Evolutionary conservation across 306 rosid species (phyloP).

Genomic region (Prunus fruticosa): DNA sequence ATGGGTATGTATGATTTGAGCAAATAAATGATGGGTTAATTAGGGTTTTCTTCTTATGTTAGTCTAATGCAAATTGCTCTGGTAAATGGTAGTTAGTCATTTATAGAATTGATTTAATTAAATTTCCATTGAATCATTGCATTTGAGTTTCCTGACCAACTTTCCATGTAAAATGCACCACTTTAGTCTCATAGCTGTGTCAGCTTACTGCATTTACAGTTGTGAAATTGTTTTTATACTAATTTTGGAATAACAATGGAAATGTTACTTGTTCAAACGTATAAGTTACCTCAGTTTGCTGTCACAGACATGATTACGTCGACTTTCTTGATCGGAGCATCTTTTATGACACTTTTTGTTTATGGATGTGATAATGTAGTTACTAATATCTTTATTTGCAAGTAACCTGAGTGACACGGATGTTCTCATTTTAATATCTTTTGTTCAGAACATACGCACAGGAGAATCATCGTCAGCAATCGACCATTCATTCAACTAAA

Average conservation of each 20-base stretch:
- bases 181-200: not conserved
- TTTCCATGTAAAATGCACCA: not conserved
- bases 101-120: not conserved
- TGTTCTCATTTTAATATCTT: slow-evolving; percentile 14
- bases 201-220: not conserved
- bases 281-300: not conserved
- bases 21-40: not conserved
- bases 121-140: not conserved
- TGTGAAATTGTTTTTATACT: not conserved
- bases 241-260: not conserved
- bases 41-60: not conserved
- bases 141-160: not conserved
- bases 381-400: not conserved
- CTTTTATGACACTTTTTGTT: not conserved
- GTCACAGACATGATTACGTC: not conserved
- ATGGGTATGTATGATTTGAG: slow-evolving; percentile 43
- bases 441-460: slow-evolving; percentile 13
- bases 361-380: not conserved
- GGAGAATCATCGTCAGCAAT: slow-evolving; percentile 29
- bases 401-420: not conserved
- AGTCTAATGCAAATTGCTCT: not conserved
- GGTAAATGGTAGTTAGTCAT: not conserved
- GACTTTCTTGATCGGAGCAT: not conserved
- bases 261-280: not conserved
- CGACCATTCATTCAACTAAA: slow-evolving; percentile 29